Evolutionary conservation across 2,329 filamentous ascomycete genomes (phyloP), one percentile per base, ranked within the genome.

Genomic region (Beauveria asiatica): DNA sequence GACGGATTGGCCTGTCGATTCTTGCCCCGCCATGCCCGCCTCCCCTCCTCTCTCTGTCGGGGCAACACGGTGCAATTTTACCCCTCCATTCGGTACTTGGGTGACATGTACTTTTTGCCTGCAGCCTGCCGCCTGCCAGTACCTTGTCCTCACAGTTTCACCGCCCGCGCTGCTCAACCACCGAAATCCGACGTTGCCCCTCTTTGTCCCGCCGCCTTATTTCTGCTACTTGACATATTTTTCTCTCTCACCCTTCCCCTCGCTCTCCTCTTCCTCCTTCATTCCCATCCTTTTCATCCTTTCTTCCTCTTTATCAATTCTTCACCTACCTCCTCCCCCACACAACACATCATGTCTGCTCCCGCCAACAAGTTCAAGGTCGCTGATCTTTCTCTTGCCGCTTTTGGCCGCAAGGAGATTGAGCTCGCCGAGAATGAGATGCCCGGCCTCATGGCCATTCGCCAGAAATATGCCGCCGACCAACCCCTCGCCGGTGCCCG

Each of bases 361-460:
- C 92, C 92, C 80, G 92, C 92, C 75, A 80, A 87, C 78, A 93
- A 90, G 80, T 95, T 91, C 88, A 96, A 97, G 90, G 93, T 99
- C 81, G 92, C 93, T 74, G 94, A 97, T 85, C 89, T 97, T 77
- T 90, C 89, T 76, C 88, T 97, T 75, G 93, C 94, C 75, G 94
- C 94, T 78, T 97, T 99, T 75, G 94, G 94, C 79, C 92, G 94
- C 81, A 92, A 93, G 80, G 94, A 99, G 87, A 97, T 99, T 73
- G 92, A 97, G 80, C 86, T 97, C 74, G 92, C 94, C 72, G 93
- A 97, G 79, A 87, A 90, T 75, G 88, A 92, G 83, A 97, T 97
- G 92, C 92, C 93, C 67, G 93, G 94, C 86, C 87, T 99, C 70
- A 96, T 99, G 89, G 85, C 90, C 73, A 97, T 92, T 73, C 89